phyloP scores from a whole-genome alignment of 2,329 filamentous ascomycete genomes.

The Pseudogymnoascus destructans region DNA sequence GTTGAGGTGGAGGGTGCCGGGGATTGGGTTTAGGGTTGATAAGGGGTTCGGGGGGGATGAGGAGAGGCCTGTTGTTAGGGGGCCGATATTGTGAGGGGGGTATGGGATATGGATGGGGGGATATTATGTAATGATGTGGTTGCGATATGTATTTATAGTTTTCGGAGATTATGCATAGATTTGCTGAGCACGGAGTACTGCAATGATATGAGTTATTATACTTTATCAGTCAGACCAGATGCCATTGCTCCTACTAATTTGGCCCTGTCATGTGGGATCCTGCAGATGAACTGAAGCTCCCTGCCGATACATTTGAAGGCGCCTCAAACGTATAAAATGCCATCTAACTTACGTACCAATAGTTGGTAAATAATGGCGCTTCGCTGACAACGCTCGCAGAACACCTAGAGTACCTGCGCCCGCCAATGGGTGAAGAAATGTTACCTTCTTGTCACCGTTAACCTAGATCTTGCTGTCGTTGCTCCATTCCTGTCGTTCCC shows the following conservation, averaged over 20 bases:
- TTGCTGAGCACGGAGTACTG: background rate
- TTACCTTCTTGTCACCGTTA: background rate
- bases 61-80: background rate
- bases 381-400: background rate
- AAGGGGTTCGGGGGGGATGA: background rate
- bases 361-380: background rate
- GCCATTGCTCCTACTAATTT: background rate
- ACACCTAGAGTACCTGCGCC: too few relatives aligned
- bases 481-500: too few relatives aligned
- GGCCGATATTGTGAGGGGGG: background rate
- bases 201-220: background rate
- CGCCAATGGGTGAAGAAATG: too few relatives aligned
- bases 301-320: background rate
- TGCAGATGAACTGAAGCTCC: background rate
- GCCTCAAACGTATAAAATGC: background rate
- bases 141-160: background rate
- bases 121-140: background rate
- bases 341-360: background rate
- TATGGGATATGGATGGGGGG: background rate
- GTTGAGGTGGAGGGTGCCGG: slow-evolving; percentile 35
- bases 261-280: background rate
- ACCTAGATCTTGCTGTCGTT: background rate
- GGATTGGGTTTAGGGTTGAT: slow-evolving; percentile 26
- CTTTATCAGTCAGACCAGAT: background rate
- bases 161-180: background rate